Percentiles rank a stretch among this genome's conserved stretches.
Evolutionary conservation across 805 yeast genomes (phyloP).

Genomic region (Candida ovalis): DNA sequence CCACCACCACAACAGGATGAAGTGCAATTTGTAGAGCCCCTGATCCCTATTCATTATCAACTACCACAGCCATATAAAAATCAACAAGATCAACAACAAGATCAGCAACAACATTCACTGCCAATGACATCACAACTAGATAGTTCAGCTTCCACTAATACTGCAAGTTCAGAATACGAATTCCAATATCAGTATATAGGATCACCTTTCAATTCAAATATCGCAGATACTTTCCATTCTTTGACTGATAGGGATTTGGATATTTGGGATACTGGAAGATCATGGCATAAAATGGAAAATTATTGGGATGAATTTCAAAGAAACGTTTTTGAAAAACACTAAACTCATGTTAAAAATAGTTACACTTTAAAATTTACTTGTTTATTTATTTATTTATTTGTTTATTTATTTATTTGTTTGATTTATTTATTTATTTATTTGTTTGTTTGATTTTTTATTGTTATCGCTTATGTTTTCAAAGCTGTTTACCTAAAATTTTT

Average conservation of each 20-base stretch:
- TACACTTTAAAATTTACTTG: neutral
- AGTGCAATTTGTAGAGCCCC: neutral
- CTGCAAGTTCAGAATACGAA: neutral
- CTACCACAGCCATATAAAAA: neutral
- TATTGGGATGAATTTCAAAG: slow-evolving; percentile 25
- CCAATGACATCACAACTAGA: neutral
- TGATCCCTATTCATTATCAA: neutral
- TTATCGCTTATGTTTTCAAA: too few species aligned
- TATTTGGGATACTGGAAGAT: slow-evolving; percentile 22
- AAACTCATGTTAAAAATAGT: neutral
- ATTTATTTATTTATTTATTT: neutral
- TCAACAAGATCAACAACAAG: neutral
- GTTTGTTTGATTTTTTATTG: too few species aligned
- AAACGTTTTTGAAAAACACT: neutral
- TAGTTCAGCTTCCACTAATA: neutral
- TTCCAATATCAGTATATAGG: neutral
- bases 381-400: neutral
- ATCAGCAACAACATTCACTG: neutral
- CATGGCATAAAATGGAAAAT: slow-evolving; percentile 19
- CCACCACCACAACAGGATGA: neutral
- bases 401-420: neutral
- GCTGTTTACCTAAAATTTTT: too few species aligned
- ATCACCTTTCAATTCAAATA: slow-evolving; percentile 10
- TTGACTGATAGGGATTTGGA: slow-evolving; percentile 19
- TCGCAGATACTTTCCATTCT: slow-evolving; percentile 18